Base-by-base conservation (phyloP, 2,329 filamentous ascomycete species). In the Botrytis fabae region DNA sequence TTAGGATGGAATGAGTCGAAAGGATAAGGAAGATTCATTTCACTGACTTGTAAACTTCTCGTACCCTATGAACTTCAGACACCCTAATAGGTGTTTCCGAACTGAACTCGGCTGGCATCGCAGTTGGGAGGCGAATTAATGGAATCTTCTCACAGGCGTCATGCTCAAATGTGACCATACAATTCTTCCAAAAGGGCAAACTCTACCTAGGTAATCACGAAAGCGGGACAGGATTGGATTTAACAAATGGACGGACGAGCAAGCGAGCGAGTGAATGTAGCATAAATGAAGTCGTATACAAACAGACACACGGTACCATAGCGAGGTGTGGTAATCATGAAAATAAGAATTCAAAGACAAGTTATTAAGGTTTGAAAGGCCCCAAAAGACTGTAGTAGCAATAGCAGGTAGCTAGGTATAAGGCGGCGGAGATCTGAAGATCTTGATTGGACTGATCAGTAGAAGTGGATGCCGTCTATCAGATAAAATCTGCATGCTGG, bases 31-130 rank as follows among this genome's bases (percentile, higher is more conserved):
- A 20, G 22, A 71, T 42, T n/a, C 20, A 44, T 8, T 32, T 2
- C 8, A 65, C 69, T 66, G 6, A 71, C 69, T 48, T 71, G 9
- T 71, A 71, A 22, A 71, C 69, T 57, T 71, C 69, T 65, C 69
- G 69, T 22, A 71, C 60, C 40, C 69, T 48, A 42, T 71, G 61
- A 46, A 65, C 25, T 59, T 71, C 69, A 12, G 69, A 71, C 12
- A 32, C 44, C 18, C 28, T 71, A 32, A 40, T 8, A 20, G 46
- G 28, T 48, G 60, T 20, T 20, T 64, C 48, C 22, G 18, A 28
- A 28, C 22, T 10, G 22, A 28, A 12, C 42, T 66, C 57, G 20
- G 61, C 22, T 4, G 42, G n/a, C 69, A 70, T 70, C 59, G 42
- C 57, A 28, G 32, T 20, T 28, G 20, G 38, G 6, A 25, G 69